phyloP scores from a whole-genome alignment of 371 early-diverging fungal genomes.

The Dichotomocladium elegans region DNA sequence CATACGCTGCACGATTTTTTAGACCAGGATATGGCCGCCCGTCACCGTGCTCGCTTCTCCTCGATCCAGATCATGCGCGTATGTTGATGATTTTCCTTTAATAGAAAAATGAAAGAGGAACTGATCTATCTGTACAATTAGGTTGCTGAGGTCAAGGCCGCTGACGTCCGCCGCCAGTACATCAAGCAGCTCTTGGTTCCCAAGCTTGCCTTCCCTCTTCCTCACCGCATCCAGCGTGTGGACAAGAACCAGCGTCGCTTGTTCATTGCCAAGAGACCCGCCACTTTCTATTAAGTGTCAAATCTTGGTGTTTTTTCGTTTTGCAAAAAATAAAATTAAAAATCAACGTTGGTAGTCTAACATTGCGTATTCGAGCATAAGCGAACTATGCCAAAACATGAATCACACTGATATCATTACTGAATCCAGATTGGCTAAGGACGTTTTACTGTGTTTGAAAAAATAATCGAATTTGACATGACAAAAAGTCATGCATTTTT shows the following conservation, averaged over 20 bases:
- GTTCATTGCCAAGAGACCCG: slow-evolving; percentile 90
- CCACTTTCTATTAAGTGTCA: slow-evolving; percentile 72
- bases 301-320: not conserved
- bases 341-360: no score
- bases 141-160: slow-evolving; percentile 86
- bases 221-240: slow-evolving; percentile 90
- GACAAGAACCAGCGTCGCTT: slow-evolving; percentile 67
- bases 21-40: slow-evolving; percentile 99
- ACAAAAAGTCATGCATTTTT: not conserved
- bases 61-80: slow-evolving; percentile 98
- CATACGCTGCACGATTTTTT: not conserved
- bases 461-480: not conserved
- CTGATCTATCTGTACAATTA: no score
- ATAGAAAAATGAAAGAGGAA: no score
- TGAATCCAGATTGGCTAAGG: not conserved
- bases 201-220: slow-evolving; percentile 95
- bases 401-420: no score
- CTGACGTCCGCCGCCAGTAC: slow-evolving; percentile 95
- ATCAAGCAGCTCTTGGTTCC: slow-evolving; percentile 91
- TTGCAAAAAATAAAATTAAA: not conserved
- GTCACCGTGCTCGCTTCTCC: slow-evolving; percentile 97
- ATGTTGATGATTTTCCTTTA: no score
- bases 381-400: no score
- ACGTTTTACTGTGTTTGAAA: not conserved
- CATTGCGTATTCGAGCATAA: no score